Base-by-base conservation (phyloP, 2,329 filamentous ascomycete genomes). In the Stagonosporopsis chrysanthemi region DNA sequence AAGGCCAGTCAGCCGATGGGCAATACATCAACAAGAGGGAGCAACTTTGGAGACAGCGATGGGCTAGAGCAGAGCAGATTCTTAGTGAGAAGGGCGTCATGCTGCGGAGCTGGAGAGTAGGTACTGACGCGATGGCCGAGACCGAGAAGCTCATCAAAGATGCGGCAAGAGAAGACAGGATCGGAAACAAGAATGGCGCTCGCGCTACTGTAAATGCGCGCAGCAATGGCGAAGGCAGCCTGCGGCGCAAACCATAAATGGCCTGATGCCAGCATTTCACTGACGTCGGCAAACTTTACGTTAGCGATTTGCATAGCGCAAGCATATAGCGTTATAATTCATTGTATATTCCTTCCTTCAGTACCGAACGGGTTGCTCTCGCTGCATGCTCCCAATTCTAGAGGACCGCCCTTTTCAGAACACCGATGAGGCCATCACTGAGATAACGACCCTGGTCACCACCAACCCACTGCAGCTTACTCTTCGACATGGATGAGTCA, bases 71-170 rank as follows among this genome's bases (percentile, higher is more conserved):
- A 3, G 86, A 89, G 61, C 79, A 81, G 39, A 79, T 86, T 28
- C 80, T 94, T 9, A 84, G 85, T n/a, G 78, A 80, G 5, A 79
- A 87, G 36, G 88, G 88, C 4, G 88, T 95, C 0, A 78, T 83
- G 62, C 72, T 95, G 33, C 86, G 90, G 61, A 91, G 84, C 19
- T 95, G 91, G 91, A 82, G 89, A 39, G 84, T 83, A 11, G 91
- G 91, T 0, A 80, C 82, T 26, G 91, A 95, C 77, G 88, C 91
- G 7, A 80, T 86, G 53, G 80, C 80, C 0, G 88, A 90, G 73
- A 87, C 89, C 2, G 81, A 87, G 50, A 84, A 81, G 14, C 82
- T 92, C 56, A 85, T 92, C 3, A 82, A 83, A 72, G 45, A 61
- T 40, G 31, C 49, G 5, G 56, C 28, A 22, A 54, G 38, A 11